Evolutionary conservation across 192 early-diverging fungal genomes (phyloP).

Genomic region (Coemansia sp.): DNA sequence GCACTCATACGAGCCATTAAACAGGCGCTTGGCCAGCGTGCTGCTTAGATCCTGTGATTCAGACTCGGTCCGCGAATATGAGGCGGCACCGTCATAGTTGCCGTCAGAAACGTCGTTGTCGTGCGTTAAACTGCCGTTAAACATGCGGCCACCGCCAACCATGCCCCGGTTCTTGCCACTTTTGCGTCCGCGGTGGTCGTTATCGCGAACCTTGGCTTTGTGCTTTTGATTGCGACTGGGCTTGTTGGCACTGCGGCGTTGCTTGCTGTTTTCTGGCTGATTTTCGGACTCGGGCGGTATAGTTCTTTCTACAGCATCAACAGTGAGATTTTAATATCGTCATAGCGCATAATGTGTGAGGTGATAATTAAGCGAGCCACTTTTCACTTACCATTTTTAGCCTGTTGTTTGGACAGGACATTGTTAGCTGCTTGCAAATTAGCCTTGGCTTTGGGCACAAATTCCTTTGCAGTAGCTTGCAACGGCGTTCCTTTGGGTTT

Average conservation of each 20-base stretch:
- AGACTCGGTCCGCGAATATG: not conserved
- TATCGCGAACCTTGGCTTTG: constrained; percentile 1
- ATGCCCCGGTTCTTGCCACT: constrained; percentile 12
- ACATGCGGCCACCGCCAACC: constrained; percentile 42
- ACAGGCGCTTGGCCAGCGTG: constrained; percentile 64
- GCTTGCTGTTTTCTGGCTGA: not conserved
- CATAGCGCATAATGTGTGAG: not conserved
- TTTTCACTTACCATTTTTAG: too few relatives aligned
- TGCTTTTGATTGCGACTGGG: constrained; percentile 8
- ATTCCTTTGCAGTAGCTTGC: too few relatives aligned
- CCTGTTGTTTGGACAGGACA: too few relatives aligned
- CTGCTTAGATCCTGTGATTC: constrained; percentile 57
- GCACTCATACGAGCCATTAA: constrained; percentile 80
- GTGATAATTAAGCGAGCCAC: too few relatives aligned
- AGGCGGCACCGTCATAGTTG: not conserved
- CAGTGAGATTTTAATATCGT: not conserved
- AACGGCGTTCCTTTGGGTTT: too few relatives aligned
- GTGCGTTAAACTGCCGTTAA: constrained; percentile 31
- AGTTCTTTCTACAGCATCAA: not conserved
- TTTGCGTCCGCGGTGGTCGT: constrained; percentile 11
- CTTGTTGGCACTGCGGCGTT: not conserved
- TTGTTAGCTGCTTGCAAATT: too few relatives aligned
- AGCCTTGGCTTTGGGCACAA: too few relatives aligned
- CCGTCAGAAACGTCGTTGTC: constrained; percentile 1
- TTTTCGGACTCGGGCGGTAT: not conserved